Base-by-base conservation (phyloP, 768 basidiomycete species). In the Calocybe gangraenosa region DNA sequence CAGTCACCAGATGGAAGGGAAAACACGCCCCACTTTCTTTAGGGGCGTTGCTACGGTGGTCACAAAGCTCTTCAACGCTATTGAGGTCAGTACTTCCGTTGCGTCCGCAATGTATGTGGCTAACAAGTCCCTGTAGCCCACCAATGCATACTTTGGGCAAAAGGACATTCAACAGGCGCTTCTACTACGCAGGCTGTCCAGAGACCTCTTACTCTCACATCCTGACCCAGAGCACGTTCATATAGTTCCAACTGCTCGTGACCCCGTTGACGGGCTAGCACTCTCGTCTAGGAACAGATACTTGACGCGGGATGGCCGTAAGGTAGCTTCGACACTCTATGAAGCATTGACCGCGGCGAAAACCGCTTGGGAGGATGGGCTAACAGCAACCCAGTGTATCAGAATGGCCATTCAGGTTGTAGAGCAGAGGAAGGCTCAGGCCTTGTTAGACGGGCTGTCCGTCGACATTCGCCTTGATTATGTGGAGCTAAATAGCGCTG, bases 81-180 rank as follows among this genome's bases (percentile, higher is more conserved):
- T 97, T 32, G 79, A 95, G 71, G 92, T 91, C 43, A 38, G 78
- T 58, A 11, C 28, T 31, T 11, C 11, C 11, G 25, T 35, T n/a
- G 34, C 13, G 17, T 35, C n/a, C 7, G n/a, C 17, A n/a, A 5
- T n/a, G n/a, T 5, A n/a, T 14, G 14, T n/a, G n/a, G 6, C 17
- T 18, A 31, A 31, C 30, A 8, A 31, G 14, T 14, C 30, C 14
- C 30, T n/a, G n/a, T 42, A 95, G 92, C 95, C 95, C 4, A 89
- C 88, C 36, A 80, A 84, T 52, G 83, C 88, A 17, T 97, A 98
- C 64, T 96, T 99, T 51, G 95, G 96, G 1, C 94, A 98, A 65
- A 98, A 98, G 61, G 95, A 98, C 61, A 96, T 99, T 43, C 96
- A 99, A 59, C 96, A 99, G 61, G 92, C 88, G 0, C 69, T 97